Conservation (phyloP, 805 yeast genomes). For the Saccharomycopsis javanensis region DNA sequence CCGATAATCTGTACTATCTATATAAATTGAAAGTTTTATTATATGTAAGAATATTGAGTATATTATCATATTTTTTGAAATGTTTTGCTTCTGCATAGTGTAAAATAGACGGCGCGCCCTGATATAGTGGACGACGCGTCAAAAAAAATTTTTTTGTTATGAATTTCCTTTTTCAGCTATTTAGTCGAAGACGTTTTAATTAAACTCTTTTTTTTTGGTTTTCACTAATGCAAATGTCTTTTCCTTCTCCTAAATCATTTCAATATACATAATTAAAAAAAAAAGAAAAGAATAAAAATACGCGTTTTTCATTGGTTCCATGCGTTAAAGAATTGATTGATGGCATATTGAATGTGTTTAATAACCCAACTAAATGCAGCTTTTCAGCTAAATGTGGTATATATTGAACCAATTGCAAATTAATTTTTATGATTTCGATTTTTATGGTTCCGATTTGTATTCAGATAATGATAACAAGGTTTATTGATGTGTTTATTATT, state of each 20-base stretch:
- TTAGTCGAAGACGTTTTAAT: not conserved
- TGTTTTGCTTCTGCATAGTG: not conserved
- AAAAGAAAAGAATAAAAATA: not conserved
- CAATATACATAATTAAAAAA: too few relatives aligned
- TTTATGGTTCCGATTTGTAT: too few relatives aligned
- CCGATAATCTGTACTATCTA: not conserved
- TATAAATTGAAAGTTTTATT: not conserved
- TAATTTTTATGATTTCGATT: too few relatives aligned
- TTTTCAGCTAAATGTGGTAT: too few relatives aligned
- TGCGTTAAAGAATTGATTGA: too few relatives aligned
- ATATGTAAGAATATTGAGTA: not conserved
- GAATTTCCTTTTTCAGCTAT: not conserved
- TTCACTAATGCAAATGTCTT: too few relatives aligned
- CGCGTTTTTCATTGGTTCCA: not conserved
- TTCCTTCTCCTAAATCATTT: too few relatives aligned
- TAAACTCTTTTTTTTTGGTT: not conserved
- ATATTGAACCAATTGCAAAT: too few relatives aligned
- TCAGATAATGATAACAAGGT: too few relatives aligned
- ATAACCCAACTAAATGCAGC: too few relatives aligned
- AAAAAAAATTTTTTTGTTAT: not conserved
- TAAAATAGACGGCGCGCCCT: conserved; percentile 1
- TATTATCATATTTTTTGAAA: not conserved
- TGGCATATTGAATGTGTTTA: too few relatives aligned
- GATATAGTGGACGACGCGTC: not conserved
- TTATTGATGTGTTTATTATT: too few relatives aligned